Conservation (phyloP, 2,329 filamentous ascomycete genomes). For the Beauveria brongniartii region DNA sequence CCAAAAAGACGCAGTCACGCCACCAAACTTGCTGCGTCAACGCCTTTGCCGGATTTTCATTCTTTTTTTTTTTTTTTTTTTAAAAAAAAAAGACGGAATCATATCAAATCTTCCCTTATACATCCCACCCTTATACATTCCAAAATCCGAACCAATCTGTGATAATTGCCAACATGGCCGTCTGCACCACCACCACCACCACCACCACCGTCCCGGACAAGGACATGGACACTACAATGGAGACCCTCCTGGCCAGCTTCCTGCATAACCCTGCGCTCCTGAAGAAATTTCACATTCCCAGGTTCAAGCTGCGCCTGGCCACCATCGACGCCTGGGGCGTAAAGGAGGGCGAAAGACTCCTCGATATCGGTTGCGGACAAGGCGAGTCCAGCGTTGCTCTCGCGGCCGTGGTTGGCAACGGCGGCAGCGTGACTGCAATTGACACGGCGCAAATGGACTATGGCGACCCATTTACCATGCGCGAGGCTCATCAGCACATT, state of each 20-base stretch:
- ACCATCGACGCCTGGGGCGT: background rate
- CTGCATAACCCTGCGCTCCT: background rate
- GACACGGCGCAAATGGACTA: background rate
- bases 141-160: background rate
- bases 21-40: background rate
- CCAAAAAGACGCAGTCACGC: background rate
- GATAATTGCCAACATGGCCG: background rate
- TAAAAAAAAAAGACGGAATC: background rate
- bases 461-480: background rate
- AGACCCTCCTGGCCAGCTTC: background rate
- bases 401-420: background rate
- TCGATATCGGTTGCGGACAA: background rate
- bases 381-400: background rate
- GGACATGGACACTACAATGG: background rate
- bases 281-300: background rate
- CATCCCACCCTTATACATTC: background rate
- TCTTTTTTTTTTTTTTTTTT: too few species aligned
- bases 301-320: background rate
- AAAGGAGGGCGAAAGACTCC: background rate
- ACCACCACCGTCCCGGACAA: background rate
- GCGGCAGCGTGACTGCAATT: background rate
- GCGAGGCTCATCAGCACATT: background rate
- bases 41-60: background rate
- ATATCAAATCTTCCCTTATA: background rate
- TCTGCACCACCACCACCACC: background rate